phyloP scores from a whole-genome alignment of 2,329 filamentous ascomycete genomes.

The Mycosphaerella sp. region DNA sequence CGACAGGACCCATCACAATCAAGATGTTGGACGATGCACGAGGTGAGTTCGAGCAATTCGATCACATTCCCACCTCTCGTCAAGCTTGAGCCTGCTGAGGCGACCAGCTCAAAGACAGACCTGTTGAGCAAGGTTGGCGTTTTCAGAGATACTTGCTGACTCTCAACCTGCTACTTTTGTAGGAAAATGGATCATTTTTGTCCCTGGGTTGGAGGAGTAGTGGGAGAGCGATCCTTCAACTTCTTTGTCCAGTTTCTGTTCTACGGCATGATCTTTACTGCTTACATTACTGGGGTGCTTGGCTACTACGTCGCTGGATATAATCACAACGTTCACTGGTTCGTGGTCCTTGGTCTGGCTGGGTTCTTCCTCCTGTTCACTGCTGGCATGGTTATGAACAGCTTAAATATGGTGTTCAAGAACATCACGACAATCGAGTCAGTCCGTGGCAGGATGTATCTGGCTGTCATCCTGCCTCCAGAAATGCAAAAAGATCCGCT shows the following conservation, averaged over 20 bases:
- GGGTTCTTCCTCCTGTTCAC: slow-evolving; percentile 76
- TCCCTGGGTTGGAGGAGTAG: slow-evolving; percentile 89
- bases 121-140: too few relatives aligned
- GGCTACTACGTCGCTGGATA: slow-evolving; percentile 57
- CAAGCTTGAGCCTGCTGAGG: too few relatives aligned
- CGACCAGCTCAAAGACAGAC: too few relatives aligned
- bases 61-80: too few relatives aligned
- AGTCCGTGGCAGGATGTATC: slow-evolving; percentile 57
- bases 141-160: too few relatives aligned
- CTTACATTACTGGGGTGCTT: slow-evolving; percentile 56
- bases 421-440: slow-evolving; percentile 85
- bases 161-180: too few relatives aligned
- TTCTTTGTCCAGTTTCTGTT: slow-evolving; percentile 85
- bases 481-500: slow-evolving; percentile 26
- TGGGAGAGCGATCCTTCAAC: slow-evolving; percentile 74
- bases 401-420: slow-evolving; percentile 59
- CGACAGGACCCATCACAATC: slow-evolving; percentile 81
- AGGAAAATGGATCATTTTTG: slow-evolving; percentile 91
- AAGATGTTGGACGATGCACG: slow-evolving; percentile 74
- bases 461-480: slow-evolving; percentile 67
- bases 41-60: too few relatives aligned
- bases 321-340: slow-evolving; percentile 51
- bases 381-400: slow-evolving; percentile 67
- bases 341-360: slow-evolving; percentile 60
- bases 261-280: slow-evolving; percentile 64